Percentiles rank a stretch among this genome's conserved stretches.
Conservation (phyloP, 305 asterid species). For the Fraxinus platypoda region DNA sequence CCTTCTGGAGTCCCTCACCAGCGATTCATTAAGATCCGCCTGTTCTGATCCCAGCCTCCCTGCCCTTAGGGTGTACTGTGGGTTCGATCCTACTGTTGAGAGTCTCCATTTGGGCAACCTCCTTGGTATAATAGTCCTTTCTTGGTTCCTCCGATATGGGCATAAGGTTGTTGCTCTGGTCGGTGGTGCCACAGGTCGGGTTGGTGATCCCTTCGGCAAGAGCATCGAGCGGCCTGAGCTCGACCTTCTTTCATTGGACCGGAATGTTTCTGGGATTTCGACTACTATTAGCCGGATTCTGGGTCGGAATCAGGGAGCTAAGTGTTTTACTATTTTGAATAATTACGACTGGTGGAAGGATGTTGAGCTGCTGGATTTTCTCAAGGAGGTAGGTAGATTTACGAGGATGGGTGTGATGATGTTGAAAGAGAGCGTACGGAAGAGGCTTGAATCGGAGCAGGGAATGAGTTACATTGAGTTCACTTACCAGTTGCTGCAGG, state of each 20-base stretch:
- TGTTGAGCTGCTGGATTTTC: conserved; percentile 63
- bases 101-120: conserved; percentile 92
- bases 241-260: conserved; percentile 43
- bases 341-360: conserved; percentile 95
- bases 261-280: conserved; percentile 52
- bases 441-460: conserved; percentile 70
- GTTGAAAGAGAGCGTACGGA: conserved; percentile 82
- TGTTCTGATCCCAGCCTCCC: conserved; percentile 31
- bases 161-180: conserved; percentile 68
- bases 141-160: conserved; percentile 91
- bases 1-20: conserved; percentile 68
- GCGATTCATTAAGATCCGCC: conserved; percentile 48
- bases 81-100: conserved; percentile 93
- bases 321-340: conserved; percentile 47
- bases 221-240: conserved; percentile 77
- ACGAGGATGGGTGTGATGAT: conserved; percentile 84
- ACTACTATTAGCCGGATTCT: conserved; percentile 44
- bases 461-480: conserved; percentile 93
- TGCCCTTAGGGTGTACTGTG: conserved; percentile 72
- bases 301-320: conserved; percentile 27
- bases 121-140: conserved; percentile 71
- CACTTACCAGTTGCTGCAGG: conserved; percentile 80
- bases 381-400: conserved; percentile 64
- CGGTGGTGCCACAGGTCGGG: conserved; percentile 96
- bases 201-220: conserved; percentile 97